phyloP scores from a whole-genome alignment of 805 yeast species.

The Candida alai region DNA sequence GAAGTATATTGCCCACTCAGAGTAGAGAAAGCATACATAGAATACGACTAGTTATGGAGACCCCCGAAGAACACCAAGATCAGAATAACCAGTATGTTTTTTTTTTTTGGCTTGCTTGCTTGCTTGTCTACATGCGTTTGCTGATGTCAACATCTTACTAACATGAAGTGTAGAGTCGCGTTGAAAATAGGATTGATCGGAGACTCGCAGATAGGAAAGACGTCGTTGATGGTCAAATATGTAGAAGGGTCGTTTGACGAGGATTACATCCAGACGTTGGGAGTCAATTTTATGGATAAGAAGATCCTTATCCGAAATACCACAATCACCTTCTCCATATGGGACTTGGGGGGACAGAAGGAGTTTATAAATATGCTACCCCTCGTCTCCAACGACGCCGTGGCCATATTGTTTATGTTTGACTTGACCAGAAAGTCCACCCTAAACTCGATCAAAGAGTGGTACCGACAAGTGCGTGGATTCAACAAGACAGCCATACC shows the following conservation, averaged over 20 bases:
- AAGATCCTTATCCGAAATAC: slow-evolving; percentile 80
- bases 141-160: not conserved
- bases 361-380: slow-evolving; percentile 96
- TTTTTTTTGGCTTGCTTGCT: too few relatives aligned
- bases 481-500: slow-evolving; percentile 90
- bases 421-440: slow-evolving; percentile 86
- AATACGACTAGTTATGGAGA: not conserved
- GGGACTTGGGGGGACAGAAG: slow-evolving; percentile 96
- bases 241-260: slow-evolving; percentile 94
- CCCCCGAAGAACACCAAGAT: slow-evolving; percentile 15
- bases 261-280: slow-evolving; percentile 88
- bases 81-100: slow-evolving; percentile 37
- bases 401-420: slow-evolving; percentile 82
- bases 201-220: slow-evolving; percentile 94
- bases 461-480: slow-evolving; percentile 91
- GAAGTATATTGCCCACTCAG: too few relatives aligned
- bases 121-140: not conserved
- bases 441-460: slow-evolving; percentile 81
- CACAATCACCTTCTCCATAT: slow-evolving; percentile 83
- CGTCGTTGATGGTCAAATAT: slow-evolving; percentile 93
- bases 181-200: slow-evolving; percentile 91
- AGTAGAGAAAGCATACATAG: too few relatives aligned
- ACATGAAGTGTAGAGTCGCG: slow-evolving; percentile 43
- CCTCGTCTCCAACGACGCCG: slow-evolving; percentile 86
- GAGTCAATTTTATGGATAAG: slow-evolving; percentile 93